Evolutionary conservation across 2,329 filamentous ascomycete genomes (phyloP).

Genomic region (Dryadomyces quercus-mongolicae): DNA sequence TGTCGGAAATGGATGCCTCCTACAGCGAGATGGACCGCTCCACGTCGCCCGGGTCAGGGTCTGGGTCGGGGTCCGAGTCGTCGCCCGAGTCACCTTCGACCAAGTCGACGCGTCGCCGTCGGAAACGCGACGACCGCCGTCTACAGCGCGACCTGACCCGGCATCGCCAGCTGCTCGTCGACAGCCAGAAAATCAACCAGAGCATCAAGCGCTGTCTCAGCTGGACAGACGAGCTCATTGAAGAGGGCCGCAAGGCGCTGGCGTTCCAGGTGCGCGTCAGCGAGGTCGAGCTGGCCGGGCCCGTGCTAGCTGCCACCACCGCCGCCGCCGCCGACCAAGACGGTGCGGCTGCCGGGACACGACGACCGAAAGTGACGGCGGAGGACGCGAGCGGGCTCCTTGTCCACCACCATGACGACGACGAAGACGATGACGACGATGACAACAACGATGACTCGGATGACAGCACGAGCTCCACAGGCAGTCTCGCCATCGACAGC

Average conservation of each 20-base stretch:
- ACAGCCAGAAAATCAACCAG: conserved; percentile 92
- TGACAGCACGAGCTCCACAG: background rate
- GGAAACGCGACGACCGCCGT: conserved; percentile 63
- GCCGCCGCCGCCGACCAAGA: conserved; percentile 56
- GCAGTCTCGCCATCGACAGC: background rate
- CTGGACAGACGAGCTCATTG: conserved; percentile 84
- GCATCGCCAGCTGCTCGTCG: conserved; percentile 77
- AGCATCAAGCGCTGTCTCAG: conserved; percentile 80
- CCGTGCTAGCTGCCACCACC: too few species aligned
- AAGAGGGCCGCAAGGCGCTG: conserved; percentile 76
- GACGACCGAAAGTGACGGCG: background rate
- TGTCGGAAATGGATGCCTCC: conserved; percentile 6
- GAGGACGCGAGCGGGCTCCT: background rate
- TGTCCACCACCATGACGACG: conserved; percentile 18
- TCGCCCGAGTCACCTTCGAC: conserved; percentile 1
- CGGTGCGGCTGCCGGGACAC: conserved; percentile 23
- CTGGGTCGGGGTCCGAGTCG: conserved; percentile 21
- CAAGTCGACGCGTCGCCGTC: conserved; percentile 31
- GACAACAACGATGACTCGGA: background rate
- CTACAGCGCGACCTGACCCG: conserved; percentile 77
- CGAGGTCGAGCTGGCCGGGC: conserved; percentile 71
- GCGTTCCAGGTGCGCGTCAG: conserved; percentile 68
- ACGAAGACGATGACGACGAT: conserved; percentile 15
- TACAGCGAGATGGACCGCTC: background rate
- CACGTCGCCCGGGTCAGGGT: background rate